Conservation (phyloP, 352 stramenopile species). For the Globisporangium carolinianum region DNA sequence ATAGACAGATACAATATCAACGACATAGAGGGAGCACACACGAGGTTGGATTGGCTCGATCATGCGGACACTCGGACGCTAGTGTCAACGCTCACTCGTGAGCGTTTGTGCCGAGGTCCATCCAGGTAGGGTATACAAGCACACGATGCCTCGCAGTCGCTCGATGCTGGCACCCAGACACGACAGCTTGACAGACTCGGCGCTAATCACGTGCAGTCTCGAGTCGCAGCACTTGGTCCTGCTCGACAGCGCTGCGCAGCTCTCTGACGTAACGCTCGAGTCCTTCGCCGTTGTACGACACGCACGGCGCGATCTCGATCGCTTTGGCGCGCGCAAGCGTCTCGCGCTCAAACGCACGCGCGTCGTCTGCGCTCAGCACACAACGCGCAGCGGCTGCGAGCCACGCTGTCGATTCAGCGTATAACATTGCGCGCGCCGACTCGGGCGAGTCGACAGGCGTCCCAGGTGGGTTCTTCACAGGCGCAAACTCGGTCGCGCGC, state of each 20-base stretch:
- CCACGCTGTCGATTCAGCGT: conserved; percentile 61
- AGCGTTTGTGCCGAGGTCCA: too few species aligned
- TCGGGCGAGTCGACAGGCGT: conserved; percentile 77
- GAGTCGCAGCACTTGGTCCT: conserved; percentile 23
- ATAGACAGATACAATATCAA: too few species aligned
- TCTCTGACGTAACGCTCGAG: conserved; percentile 27
- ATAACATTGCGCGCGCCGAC: conserved; percentile 70
- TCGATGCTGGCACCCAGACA: too few species aligned
- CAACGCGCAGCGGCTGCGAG: conserved; percentile 34
- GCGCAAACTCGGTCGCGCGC: conserved; percentile 90
- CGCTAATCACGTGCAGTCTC: conserved; percentile 18
- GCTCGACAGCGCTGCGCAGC: conserved; percentile 9
- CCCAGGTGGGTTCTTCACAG: conserved; percentile 89
- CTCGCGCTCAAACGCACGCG: conserved; percentile 22
- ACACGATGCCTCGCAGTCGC: too few species aligned
- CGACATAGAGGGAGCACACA: too few species aligned
- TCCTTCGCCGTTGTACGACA: conserved; percentile 86
- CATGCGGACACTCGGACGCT: too few species aligned
- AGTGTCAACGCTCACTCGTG: too few species aligned
- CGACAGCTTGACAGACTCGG: too few species aligned
- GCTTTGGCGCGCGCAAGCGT: conserved; percentile 24
- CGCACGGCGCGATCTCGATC: conserved; percentile 81
- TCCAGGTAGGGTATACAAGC: too few species aligned
- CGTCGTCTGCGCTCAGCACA: conserved; percentile 18
- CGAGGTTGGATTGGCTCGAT: too few species aligned